Base-by-base conservation (phyloP, 1,284 basidiomycete species). In the Hypsizygus ulmarius region DNA sequence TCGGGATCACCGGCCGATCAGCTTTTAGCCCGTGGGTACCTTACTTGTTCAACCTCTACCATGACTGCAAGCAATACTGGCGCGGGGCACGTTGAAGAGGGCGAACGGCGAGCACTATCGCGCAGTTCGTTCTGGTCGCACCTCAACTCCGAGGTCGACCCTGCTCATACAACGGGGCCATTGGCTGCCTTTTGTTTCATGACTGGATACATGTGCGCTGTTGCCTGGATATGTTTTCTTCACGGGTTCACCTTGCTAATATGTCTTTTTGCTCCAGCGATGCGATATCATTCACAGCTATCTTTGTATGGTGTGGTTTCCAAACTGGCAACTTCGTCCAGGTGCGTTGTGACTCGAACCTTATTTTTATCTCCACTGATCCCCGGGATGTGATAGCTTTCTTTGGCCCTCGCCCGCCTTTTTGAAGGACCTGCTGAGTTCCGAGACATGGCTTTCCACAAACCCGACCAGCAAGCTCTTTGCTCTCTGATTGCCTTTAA, bases 251-350 rank as follows among this genome's bases (percentile, higher is more conserved):
- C 5, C 32, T 27, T 5, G 11, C 33, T 43, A 12, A 47, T 41
- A 12, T 7, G 25, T 32, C 6, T 16, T 21, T 33, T 8, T 21
- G 11, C 30, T 47, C 15, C 59, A 87, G 86, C 14, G 82, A 87
- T 56, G 77, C 82, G 1, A 72, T 92, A 12, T 83, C 82, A 1
- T 93, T 92, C 71, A 82, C 87, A 39, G 86, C 90, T 7, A 75
- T 88, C 51, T 93, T 82, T 63, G 80, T 93, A 16, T 93, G 90
- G 90, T 88, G 86, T 62, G 89, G 87, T 1, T 93, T 93, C 67
- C 90, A 93, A 66, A 93, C 85, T 0, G 86, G 85, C 29, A 87
- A 87, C 60, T 79, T 81, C 47, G 72, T 80, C 9, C 83, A 87
- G 68, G 82, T 79, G 53, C 33, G 66, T 51, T 18, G 18, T 32